These are phyloP conservation scores for Elaeagnus macrophylla DNA, from an alignment of 306 rosid species.

Conservation along the genomic window DNA sequence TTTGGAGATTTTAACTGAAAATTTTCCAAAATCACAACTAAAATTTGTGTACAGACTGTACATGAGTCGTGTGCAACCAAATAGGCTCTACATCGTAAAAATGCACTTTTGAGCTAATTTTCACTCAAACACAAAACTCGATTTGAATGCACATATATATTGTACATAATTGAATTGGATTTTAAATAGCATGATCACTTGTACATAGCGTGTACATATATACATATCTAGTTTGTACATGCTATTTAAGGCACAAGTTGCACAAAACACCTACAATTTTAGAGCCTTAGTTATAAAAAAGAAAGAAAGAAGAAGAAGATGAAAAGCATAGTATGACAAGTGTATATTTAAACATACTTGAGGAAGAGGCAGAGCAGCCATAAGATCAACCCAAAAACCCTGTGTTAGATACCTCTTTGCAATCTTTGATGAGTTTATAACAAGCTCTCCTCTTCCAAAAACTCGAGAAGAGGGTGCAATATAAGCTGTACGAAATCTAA, in stretches of 20 bases:
- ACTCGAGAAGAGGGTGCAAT: slow-evolving; percentile 57
- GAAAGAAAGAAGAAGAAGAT: too few relatives aligned
- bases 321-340: neutral
- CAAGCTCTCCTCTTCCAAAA: slow-evolving; percentile 59
- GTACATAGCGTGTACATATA: too few relatives aligned
- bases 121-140: neutral
- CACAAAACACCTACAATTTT: neutral
- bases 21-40: neutral
- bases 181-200: too few relatives aligned
- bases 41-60: neutral
- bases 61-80: too few relatives aligned
- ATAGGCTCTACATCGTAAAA: too few relatives aligned
- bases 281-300: neutral
- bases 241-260: too few relatives aligned
- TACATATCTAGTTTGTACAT: too few relatives aligned
- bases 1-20: neutral
- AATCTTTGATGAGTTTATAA: slow-evolving; percentile 42
- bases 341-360: slow-evolving; percentile 31
- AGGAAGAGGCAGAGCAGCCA: slow-evolving; percentile 55
- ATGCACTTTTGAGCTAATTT: too few relatives aligned
- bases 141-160: too few relatives aligned
- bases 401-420: slow-evolving; percentile 37
- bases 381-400: slow-evolving; percentile 47
- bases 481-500: slow-evolving; percentile 48
- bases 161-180: too few relatives aligned